Conservation (phyloP, 2,329 filamentous ascomycete species). For the Nemania bipapillata region DNA sequence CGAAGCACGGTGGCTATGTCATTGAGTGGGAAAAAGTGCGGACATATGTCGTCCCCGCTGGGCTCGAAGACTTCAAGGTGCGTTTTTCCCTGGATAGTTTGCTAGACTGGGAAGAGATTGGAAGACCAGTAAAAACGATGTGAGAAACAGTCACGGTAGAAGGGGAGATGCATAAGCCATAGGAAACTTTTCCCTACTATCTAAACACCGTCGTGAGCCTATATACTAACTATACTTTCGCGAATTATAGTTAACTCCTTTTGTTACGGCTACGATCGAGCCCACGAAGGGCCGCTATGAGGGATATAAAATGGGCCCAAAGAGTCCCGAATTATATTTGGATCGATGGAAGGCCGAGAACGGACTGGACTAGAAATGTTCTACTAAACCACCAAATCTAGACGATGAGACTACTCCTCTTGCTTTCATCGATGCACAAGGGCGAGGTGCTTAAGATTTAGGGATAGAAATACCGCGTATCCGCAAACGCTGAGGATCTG, state of each 20-base stretch:
- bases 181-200: not conserved
- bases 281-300: constrained; percentile 65
- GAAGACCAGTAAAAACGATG: too few relatives aligned
- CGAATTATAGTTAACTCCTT: constrained; percentile 75
- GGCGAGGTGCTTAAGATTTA: too few relatives aligned
- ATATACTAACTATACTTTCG: not conserved
- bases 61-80: constrained; percentile 78
- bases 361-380: constrained; percentile 64
- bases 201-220: not conserved
- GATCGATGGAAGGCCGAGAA: constrained; percentile 75
- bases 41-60: constrained; percentile 83
- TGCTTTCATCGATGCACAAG: not conserved
- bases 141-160: not conserved
- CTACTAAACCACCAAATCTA: not conserved
- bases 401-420: not conserved
- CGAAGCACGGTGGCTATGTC: constrained; percentile 82
- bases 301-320: constrained; percentile 63
- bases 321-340: constrained; percentile 71
- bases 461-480: not conserved
- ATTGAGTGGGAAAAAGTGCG: constrained; percentile 89
- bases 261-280: constrained; percentile 72
- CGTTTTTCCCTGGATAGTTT: too few relatives aligned
- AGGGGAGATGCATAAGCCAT: not conserved
- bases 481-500: not conserved
- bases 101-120: too few relatives aligned